Evolutionary conservation across 805 yeast species (phyloP).

Genomic region (Metschnikowia gelsemii): DNA sequence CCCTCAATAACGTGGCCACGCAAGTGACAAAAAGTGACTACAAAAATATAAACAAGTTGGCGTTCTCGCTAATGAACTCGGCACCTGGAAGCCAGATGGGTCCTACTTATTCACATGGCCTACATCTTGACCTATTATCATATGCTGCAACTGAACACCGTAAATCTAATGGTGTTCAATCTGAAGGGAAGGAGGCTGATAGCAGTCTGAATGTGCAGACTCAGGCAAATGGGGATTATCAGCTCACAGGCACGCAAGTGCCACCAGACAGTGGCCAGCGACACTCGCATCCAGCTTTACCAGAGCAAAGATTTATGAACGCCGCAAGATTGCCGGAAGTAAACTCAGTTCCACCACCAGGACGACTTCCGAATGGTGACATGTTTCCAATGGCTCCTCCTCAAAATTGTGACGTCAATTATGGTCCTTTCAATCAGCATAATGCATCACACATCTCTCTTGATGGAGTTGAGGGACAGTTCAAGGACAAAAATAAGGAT

Average conservation of each 20-base stretch:
- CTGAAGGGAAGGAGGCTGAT: not conserved
- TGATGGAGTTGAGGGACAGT: not conserved
- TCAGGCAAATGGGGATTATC: not conserved
- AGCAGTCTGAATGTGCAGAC: not conserved
- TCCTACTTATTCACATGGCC: slow-evolving; percentile 1
- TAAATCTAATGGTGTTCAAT: slow-evolving; percentile 6
- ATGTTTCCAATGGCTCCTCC: not conserved
- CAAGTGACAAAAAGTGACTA: slow-evolving; percentile 18
- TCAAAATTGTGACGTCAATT: not conserved
- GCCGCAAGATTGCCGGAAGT: not conserved
- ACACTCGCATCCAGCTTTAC: not conserved
- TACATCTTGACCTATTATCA: slow-evolving; percentile 21
- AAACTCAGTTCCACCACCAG: not conserved
- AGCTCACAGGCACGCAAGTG: not conserved
- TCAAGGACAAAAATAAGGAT: slow-evolving; percentile 5
- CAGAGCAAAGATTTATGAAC: not conserved
- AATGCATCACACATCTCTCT: not conserved
- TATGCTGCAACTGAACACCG: slow-evolving; percentile 21
- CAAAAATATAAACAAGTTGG: slow-evolving; percentile 23
- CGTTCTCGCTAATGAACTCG: slow-evolving; percentile 8
- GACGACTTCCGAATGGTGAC: not conserved
- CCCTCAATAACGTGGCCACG: slow-evolving; percentile 9
- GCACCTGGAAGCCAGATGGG: slow-evolving; percentile 5
- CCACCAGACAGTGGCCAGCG: not conserved
- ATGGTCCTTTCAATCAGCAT: not conserved